Base-by-base conservation (phyloP, 2,329 filamentous ascomycete genomes). In the Lachnellula arida region DNA sequence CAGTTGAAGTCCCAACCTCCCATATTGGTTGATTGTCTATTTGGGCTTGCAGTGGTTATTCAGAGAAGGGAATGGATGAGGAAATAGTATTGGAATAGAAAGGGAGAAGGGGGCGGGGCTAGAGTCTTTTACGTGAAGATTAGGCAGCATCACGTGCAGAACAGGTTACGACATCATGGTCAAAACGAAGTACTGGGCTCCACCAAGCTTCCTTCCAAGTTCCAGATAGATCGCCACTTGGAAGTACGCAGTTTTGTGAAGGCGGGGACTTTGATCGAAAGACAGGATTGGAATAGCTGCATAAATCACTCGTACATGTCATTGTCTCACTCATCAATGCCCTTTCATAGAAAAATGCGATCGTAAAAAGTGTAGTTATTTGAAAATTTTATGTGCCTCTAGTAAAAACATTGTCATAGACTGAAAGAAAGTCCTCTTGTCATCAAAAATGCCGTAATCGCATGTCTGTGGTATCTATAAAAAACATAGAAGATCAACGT, bases 1-100 rank as follows among this genome's bases (percentile, higher is more conserved):
- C 60, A 58, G 25, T 59, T 46, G 23, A 56, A 34, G 35, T 57
- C 46, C 58, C 58, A 62, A 19, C 53, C 55, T 5, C 55, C 53
- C 55, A 58, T 60, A 23, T 39, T 53, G 4, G 6, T 42, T 28
- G 15, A 5, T 42, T 17, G 8, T 17, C 2, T 17, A 19, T 22
- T 22, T 17, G 19, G 19, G 19, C 19, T 23, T 15, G 12, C 9
- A 12, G 9, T 32, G 28, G 9, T 12, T 32, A 32, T 3, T 12
- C 9, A 12, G 9, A 32, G 28, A 39, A n/a, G n/a, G 19, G 42
- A 50, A 37, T 42, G 19, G 25, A 40, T 11, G 4, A 28, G 17
- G 23, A 43, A 15, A 23, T 39, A 19, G 40, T 44, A 11, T 32
- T 32, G 28, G 9, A 11, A 32, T 32, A 32, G 34, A 39, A 46